phyloP scores from a whole-genome alignment of 768 basidiomycete genomes.

The Serendipita indica region DNA sequence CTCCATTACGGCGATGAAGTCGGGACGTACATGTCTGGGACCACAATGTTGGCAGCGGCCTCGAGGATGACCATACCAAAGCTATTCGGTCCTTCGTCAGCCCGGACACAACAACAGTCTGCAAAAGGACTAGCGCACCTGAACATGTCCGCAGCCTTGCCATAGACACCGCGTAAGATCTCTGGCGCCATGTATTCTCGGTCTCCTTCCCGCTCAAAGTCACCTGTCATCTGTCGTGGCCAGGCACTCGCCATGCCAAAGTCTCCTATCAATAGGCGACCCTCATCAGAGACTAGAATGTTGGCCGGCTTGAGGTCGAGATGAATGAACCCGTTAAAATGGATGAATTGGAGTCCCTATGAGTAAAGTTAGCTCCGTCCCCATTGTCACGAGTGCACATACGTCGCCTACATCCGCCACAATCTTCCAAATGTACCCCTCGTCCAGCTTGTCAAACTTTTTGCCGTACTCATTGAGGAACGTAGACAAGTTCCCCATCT shows the following conservation, averaged over 20 bases:
- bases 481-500: slow-evolving; percentile 75
- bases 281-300: slow-evolving; percentile 75
- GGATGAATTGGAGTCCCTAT: slow-evolving; percentile 79
- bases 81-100: too few species aligned
- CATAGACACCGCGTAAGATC: slow-evolving; percentile 80
- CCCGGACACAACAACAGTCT: background rate
- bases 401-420: slow-evolving; percentile 79
- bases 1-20: slow-evolving; percentile 4
- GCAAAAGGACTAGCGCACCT: slow-evolving; percentile 42
- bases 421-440: slow-evolving; percentile 92
- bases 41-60: slow-evolving; percentile 87
- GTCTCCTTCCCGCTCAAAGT: slow-evolving; percentile 91
- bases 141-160: slow-evolving; percentile 92
- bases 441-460: slow-evolving; percentile 69
- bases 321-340: slow-evolving; percentile 78
- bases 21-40: slow-evolving; percentile 80
- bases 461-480: slow-evolving; percentile 90
- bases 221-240: slow-evolving; percentile 38
- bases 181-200: slow-evolving; percentile 95
- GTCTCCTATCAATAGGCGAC: slow-evolving; percentile 91
- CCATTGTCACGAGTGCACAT: slow-evolving; percentile 25
- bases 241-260: slow-evolving; percentile 97
- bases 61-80: slow-evolving; percentile 94
- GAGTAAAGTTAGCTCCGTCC: background rate
- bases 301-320: slow-evolving; percentile 97